These are phyloP conservation scores for Coniochaeta ligniaria DNA, from an alignment of 2,329 filamentous ascomycete species.

Conservation along the genomic window DNA sequence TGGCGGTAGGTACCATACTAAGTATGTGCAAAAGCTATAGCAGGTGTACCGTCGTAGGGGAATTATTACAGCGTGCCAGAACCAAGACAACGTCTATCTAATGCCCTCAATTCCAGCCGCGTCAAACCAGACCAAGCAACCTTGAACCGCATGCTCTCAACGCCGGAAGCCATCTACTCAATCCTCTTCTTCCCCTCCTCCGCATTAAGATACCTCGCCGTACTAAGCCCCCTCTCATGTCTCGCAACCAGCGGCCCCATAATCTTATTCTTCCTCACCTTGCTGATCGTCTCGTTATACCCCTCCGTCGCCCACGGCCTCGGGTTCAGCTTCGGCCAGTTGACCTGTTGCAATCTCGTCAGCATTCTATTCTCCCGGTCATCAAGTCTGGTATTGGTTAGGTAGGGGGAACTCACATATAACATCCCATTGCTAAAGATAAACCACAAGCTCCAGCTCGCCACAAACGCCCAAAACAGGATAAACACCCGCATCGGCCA, in stretches of 20 bases:
- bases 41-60: too few species aligned
- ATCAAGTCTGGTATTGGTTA: slow-evolving; percentile 5
- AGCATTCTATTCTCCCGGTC: background rate
- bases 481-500: slow-evolving; percentile 79
- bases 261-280: slow-evolving; percentile 74
- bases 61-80: too few species aligned
- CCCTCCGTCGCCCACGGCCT: slow-evolving; percentile 80
- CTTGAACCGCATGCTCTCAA: background rate
- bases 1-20: too few species aligned
- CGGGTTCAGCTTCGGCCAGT: slow-evolving; percentile 96
- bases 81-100: background rate
- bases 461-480: slow-evolving; percentile 66
- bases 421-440: slow-evolving; percentile 81
- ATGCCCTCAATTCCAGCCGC: too few species aligned
- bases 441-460: slow-evolving; percentile 67
- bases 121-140: background rate
- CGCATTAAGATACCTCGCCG: slow-evolving; percentile 71
- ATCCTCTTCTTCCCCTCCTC: slow-evolving; percentile 99
- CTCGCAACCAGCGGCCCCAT: slow-evolving; percentile 66
- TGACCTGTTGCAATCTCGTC: slow-evolving; percentile 56
- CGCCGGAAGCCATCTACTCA: slow-evolving; percentile 48
- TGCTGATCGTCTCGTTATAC: slow-evolving; percentile 77
- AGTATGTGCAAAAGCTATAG: too few species aligned
- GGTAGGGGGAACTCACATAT: slow-evolving; percentile 60
- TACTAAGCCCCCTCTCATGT: slow-evolving; percentile 80